Base-by-base conservation (phyloP, 306 rosid species). In the Dicorynia guianensis region DNA sequence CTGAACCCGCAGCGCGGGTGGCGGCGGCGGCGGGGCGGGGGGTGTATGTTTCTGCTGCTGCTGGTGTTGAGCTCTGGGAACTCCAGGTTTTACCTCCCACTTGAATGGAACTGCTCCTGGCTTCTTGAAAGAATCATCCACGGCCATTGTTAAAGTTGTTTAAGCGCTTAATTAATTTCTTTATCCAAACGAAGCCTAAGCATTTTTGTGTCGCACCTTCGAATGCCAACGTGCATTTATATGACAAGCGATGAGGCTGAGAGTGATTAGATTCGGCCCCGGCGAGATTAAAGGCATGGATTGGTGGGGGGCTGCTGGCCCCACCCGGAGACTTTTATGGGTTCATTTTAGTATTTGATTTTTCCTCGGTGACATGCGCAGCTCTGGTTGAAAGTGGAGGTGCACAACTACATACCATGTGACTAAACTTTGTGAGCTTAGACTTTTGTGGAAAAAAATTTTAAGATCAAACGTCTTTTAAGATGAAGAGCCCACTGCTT, bases 21-120 rank as follows among this genome's bases (percentile, higher is more conserved):
- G 8, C 17, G 11, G 50, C 0, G 35, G 71, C 0, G 73, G 69
- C 5, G 42, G 30, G 12, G 71, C 8, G 36, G 53, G 12, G 18
- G 49, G 13, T 34, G 40, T 44, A 11, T 4, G 4, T 6, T 3
- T 25, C 0, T 17, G 70, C 0, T 67, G 71, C 4, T 42, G 86
- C 13, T 73, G 80, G 13, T 55, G 68, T 18, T 77, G 87, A 43
- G 42, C 14, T 60, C 72, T 86, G 56, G 99, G 99, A 46, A 87
- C 89, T 44, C 99, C 99, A 1, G 99, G 99, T 59, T 89, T 91
- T 18, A 92, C 74, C 84, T 95, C 99, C 99, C 99, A 95, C 55
- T 92, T 86, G 83, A 95, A 95, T 30, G 99, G 99, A 46, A 95
- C 79, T 6, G 96, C 83, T 38, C 97, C 99, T 17, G 85, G 87